Base-by-base conservation (phyloP, 345 rosid species). In the Trapa bicornis region DNA sequence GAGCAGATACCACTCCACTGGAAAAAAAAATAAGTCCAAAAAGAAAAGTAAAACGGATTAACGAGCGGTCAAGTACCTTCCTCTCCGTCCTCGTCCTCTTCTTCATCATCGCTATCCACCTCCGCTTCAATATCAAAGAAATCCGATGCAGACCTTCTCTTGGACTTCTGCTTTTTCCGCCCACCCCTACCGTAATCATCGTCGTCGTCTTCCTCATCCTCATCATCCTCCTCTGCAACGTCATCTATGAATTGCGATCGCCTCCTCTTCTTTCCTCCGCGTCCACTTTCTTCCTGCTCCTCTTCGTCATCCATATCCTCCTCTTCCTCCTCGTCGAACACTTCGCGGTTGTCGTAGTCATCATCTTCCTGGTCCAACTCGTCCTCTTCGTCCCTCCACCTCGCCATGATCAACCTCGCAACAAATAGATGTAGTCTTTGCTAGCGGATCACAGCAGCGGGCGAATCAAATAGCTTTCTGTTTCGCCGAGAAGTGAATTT, bases 41-140 rank as follows among this genome's bases (percentile, higher is more conserved):
- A 53, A 43, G 1, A 33, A 36, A 66, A 36, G 54, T 32, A 41
- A 4, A 35, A 14, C 43, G 48, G 15, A 3, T 33, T 58, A 47
- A 43, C n/a, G 35, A n/a, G 9, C 61, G 14, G 1, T 17, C n/a
- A 65, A 61, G 29, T 80, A 92, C 98, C 98, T 52, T 93, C 88
- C 65, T 90, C 97, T 16, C 80, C 90, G 1, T 86, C 89, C 6
- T 82, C 98, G 16, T 90, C 98, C 3, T 93, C 98, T 69, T 93
- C 98, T 0, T 93, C 98, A 0, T 88, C 98, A 11, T 90, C 98
- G 61, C 85, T 87, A 71, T 88, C 90, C 1, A 90, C 96, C 71
- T 76, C 82, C 0, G 98, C 98, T 64, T 83, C 87, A 8, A 68
- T 68, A 67, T 90, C 97, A 53, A 93, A 73, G 76, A 84, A 93